Base-by-base conservation (phyloP, 495 filamentous ascomycete genomes). In the Glonium stellatum region DNA sequence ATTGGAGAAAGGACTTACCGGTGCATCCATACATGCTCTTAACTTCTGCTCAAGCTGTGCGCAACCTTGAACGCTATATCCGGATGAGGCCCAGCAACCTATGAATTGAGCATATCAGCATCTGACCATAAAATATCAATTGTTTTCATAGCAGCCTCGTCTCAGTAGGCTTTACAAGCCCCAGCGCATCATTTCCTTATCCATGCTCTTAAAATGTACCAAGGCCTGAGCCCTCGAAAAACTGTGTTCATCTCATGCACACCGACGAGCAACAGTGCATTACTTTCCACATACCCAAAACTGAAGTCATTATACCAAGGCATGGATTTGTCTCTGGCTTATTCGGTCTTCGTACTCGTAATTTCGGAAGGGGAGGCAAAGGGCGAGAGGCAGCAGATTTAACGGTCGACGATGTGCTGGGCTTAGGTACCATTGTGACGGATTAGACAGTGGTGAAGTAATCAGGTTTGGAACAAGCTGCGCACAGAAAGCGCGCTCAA, bases 41-140 rank as follows among this genome's bases (percentile, higher is more conserved):
- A 98, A 76, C 65, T 87, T 82, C 66, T 88, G 78, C 72, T 97
- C 93, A 50, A 97, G 71, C 27, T 79, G 82, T n/a, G 79, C 80
- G 67, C 93, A 98, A 22, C 88, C 90, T 41, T 84, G 78, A 0
- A 80, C 74, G 58, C 73, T 83, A 68, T 89, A 86, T 57, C 91
- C 91, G 12, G 87, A 78, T 1, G 92, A 96, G 1, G 93, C 93
- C 93, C 93, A 98, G 75, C 93, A 98, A 65, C 87, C 91, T 96
- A 66, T 69, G 47, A 53, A 31, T 21, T 42, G 35, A 5, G 37
- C 12, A 31, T 44, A 41, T 63, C 19, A 63, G 61, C 50, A 47
- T 27, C 13, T 19, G 18, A n/a, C 6, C 22, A 10, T 48, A 8
- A 39, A 57, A 56, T 57, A 9, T 1, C 5, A 34, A 25, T 51